These are phyloP conservation scores for Chytriomyces sp. DNA, from an alignment of 192 early-diverging fungal species.

Conservation along the genomic window DNA sequence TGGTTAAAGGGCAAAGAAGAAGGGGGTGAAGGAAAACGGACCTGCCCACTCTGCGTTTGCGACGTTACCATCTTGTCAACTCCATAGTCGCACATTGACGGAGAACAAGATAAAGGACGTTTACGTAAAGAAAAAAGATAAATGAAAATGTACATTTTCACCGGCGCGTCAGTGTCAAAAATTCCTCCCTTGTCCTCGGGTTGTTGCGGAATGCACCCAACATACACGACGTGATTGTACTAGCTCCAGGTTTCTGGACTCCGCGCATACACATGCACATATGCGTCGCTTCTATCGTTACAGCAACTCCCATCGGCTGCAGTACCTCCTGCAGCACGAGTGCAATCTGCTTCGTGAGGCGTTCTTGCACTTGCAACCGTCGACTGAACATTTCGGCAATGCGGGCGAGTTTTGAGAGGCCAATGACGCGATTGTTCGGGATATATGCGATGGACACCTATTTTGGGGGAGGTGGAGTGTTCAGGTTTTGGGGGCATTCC, in stretches of 20 bases:
- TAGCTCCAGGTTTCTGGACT: constrained; percentile 94
- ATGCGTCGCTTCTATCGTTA: constrained; percentile 95
- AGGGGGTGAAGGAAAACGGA: constrained; percentile 23
- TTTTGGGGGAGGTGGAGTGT: neutral
- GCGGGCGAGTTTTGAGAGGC: constrained; percentile 94
- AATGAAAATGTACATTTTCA: no score
- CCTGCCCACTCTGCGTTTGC: constrained; percentile 16
- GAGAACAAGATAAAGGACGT: no score
- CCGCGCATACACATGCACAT: constrained; percentile 98
- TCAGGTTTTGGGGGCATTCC: neutral
- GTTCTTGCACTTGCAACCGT: constrained; percentile 95
- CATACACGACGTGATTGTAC: constrained; percentile 94
- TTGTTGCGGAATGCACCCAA: constrained; percentile 89
- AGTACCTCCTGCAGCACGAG: constrained; percentile 86
- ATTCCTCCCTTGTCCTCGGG: constrained; percentile 94
- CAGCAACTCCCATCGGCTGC: constrained; percentile 94
- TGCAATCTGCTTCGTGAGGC: constrained; percentile 97
- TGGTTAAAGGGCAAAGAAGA: constrained; percentile 14
- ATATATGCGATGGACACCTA: constrained; percentile 96
- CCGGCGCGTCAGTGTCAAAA: constrained; percentile 81
- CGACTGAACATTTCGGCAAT: constrained; percentile 98
- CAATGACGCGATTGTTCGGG: constrained; percentile 91
- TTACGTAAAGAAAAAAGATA: no score
- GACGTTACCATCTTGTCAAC: neutral
- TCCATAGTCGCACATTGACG: no score